phyloP scores from a whole-genome alignment of 208 protist species.

The Willaertia magna region DNA sequence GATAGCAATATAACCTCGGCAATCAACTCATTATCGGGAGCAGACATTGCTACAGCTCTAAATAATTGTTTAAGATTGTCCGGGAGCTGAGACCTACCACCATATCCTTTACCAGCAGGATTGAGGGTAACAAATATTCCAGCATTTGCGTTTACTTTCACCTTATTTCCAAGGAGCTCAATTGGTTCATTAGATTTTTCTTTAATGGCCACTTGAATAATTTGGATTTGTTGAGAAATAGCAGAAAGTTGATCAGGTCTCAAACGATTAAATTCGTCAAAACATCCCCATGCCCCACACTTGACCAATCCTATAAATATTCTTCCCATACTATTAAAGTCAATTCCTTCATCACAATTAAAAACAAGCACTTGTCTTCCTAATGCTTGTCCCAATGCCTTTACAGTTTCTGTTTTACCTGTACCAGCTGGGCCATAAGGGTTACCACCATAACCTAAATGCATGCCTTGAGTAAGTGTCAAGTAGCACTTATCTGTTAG shows the following conservation, averaged over 20 bases:
- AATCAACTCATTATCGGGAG: conserved; percentile 92
- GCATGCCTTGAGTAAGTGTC: conserved; percentile 92
- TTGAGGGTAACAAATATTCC: conserved; percentile 98
- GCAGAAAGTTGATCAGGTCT: conserved; percentile 94
- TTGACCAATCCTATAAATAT: conserved; percentile 98
- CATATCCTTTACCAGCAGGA: conserved; percentile 93
- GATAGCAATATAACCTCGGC: conserved; percentile 91
- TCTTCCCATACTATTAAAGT: conserved; percentile 95
- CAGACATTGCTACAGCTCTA: conserved; percentile 93
- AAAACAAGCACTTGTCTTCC: conserved; percentile 95
- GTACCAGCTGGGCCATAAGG: conserved; percentile 95
- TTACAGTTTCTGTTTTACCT: conserved; percentile 96
- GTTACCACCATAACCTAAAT: conserved; percentile 92
- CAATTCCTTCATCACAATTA: conserved; percentile 98
- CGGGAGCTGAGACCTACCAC: conserved; percentile 90
- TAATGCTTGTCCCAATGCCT: conserved; percentile 89
- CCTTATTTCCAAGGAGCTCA: conserved; percentile 67
- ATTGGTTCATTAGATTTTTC: conserved; percentile 51
- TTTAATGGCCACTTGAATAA: conserved; percentile 92
- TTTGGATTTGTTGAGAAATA: conserved; percentile 96
- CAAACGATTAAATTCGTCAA: conserved; percentile 98
- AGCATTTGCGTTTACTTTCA: conserved; percentile 83
- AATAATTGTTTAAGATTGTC: conserved; percentile 98
- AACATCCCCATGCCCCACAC: conserved; percentile 96
- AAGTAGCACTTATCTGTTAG: conserved; percentile 95